phyloP scores from a whole-genome alignment of 371 early-diverging fungal species.

The Lichtheimia corymbifera region DNA sequence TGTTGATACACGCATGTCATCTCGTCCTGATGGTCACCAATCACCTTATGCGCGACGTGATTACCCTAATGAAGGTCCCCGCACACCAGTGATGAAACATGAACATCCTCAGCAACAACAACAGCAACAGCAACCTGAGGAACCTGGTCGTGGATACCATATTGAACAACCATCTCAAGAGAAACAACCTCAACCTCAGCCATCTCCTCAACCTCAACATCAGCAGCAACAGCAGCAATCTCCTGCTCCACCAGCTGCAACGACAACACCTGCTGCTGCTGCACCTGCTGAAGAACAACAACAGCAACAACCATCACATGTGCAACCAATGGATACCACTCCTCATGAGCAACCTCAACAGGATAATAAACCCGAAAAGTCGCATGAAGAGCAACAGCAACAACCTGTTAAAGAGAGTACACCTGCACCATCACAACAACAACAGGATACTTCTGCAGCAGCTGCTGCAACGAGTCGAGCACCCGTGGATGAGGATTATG shows the following conservation, averaged over 20 bases:
- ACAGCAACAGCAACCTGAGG: constrained; percentile 9
- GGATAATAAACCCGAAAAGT: constrained; percentile 5
- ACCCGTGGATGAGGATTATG: constrained; percentile 22
- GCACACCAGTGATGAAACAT: background rate
- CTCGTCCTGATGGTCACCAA: background rate
- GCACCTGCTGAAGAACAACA: background rate
- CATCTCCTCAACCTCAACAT: constrained; percentile 8
- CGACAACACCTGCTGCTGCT: constrained; percentile 7
- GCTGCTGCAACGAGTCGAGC: background rate
- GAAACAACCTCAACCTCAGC: background rate
- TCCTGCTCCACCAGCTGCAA: constrained; percentile 7
- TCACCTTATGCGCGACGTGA: constrained; percentile 16
- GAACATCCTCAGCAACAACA: background rate
- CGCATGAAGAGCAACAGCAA: constrained; percentile 7
- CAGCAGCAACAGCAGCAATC: constrained; percentile 6
- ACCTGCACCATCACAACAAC: constrained; percentile 1
- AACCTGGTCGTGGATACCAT: background rate
- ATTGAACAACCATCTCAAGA: constrained; percentile 2
- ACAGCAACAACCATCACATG: background rate
- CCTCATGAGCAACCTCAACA: background rate
- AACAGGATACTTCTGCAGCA: background rate
- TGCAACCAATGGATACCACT: constrained; percentile 3
- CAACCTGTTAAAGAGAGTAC: constrained; percentile 2
- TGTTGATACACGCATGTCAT: background rate
- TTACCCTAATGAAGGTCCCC: constrained; percentile 4